Percentiles rank a stretch among this genome's conserved stretches.
Conservation (phyloP, 805 yeast genomes). For the Hyphopichia homilentoma region DNA sequence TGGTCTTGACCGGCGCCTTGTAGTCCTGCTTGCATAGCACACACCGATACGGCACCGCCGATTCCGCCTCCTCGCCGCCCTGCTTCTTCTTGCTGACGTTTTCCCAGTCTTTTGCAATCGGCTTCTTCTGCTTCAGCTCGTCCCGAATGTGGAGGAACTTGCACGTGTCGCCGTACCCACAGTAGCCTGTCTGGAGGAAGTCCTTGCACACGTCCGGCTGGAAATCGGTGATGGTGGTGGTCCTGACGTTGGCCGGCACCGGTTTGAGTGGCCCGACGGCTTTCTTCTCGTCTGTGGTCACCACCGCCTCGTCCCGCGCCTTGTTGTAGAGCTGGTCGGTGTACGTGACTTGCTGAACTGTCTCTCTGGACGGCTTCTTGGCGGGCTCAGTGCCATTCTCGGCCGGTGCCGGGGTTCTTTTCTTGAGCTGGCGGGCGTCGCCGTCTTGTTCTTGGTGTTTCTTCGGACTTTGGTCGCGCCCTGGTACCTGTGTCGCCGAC, state of each 20-base stretch:
- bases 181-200: slow-evolving; percentile 83
- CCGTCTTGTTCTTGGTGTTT: not conserved
- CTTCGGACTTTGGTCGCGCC: too few relatives aligned
- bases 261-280: slow-evolving; percentile 19
- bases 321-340: not conserved
- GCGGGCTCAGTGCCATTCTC: too few relatives aligned
- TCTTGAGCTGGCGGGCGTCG: not conserved
- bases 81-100: slow-evolving; percentile 20
- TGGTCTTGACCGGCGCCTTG: slow-evolving; percentile 52
- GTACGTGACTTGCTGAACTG: not conserved
- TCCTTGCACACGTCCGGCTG: slow-evolving; percentile 96
- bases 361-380: slow-evolving; percentile 1
- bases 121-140: slow-evolving; percentile 71
- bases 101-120: slow-evolving; percentile 70
- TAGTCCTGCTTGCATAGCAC: slow-evolving; percentile 56
- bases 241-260: slow-evolving; percentile 42
- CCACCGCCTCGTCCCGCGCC: too few relatives aligned
- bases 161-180: slow-evolving; percentile 97
- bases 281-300: slow-evolving; percentile 1
- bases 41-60: slow-evolving; percentile 59
- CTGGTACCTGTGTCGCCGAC: too few relatives aligned
- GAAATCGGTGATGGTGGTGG: slow-evolving; percentile 74
- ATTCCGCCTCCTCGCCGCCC: slow-evolving; percentile 3
- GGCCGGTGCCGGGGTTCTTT: too few relatives aligned
- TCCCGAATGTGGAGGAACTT: slow-evolving; percentile 90